These are phyloP conservation scores for Capsicum pubescens DNA, from an alignment of 257 asterid species.

Conservation along the genomic window DNA sequence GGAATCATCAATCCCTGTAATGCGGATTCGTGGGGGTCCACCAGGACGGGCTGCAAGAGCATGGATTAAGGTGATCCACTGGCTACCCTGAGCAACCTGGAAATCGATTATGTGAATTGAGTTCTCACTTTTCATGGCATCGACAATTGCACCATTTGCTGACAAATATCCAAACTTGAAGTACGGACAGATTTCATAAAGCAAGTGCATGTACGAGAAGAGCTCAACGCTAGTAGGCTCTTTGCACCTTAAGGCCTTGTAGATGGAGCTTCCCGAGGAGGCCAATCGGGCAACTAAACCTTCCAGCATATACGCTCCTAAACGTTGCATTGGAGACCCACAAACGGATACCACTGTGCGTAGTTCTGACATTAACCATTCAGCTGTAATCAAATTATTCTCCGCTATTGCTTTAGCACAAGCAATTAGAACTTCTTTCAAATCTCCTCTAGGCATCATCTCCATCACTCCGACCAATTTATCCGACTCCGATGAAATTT, in stretches of 20 bases:
- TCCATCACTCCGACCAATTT: slow-evolving; percentile 28
- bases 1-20: slow-evolving; percentile 44
- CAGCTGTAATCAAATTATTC: slow-evolving; percentile 26
- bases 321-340: slow-evolving; percentile 41
- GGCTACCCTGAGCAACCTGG: slow-evolving; percentile 44
- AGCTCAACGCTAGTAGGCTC: slow-evolving; percentile 39
- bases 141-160: slow-evolving; percentile 49
- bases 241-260: slow-evolving; percentile 42
- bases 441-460: slow-evolving; percentile 29
- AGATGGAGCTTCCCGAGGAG: slow-evolving; percentile 41
- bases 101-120: slow-evolving; percentile 41
- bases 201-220: slow-evolving; percentile 41
- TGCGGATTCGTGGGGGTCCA: slow-evolving; percentile 44
- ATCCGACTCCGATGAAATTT: slow-evolving; percentile 28
- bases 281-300: slow-evolving; percentile 43
- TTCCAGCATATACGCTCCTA: slow-evolving; percentile 47
- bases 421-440: slow-evolving; percentile 35
- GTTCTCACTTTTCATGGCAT: slow-evolving; percentile 41
- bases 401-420: slow-evolving; percentile 40
- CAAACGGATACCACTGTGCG: slow-evolving; percentile 37
- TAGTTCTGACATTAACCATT: slow-evolving; percentile 38
- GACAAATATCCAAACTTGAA: slow-evolving; percentile 45
- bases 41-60: slow-evolving; percentile 43
- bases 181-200: slow-evolving; percentile 46
- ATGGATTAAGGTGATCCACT: slow-evolving; percentile 45